These are phyloP conservation scores for Candida sphagnicola DNA, from an alignment of 805 yeast species.

Conservation along the genomic window DNA sequence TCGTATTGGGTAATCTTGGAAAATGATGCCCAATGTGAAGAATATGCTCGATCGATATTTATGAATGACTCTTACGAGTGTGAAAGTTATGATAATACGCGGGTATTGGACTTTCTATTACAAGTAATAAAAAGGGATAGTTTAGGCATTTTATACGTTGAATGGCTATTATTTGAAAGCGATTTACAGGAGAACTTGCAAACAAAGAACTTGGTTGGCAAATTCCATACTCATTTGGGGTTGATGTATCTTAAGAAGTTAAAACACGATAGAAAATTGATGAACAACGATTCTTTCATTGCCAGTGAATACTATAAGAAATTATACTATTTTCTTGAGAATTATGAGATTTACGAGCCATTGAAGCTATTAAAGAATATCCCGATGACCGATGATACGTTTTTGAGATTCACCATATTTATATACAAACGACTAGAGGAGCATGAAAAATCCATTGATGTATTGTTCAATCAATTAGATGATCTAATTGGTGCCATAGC, in stretches of 20 bases:
- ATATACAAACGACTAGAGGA: slow-evolving; percentile 57
- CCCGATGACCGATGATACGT: slow-evolving; percentile 28
- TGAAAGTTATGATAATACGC: slow-evolving; percentile 49
- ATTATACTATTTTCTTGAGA: slow-evolving; percentile 27
- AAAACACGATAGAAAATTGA: slow-evolving; percentile 8
- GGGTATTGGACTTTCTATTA: slow-evolving; percentile 52
- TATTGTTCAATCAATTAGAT: slow-evolving; percentile 53
- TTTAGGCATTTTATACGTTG: slow-evolving; percentile 40
- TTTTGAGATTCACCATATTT: slow-evolving; percentile 47
- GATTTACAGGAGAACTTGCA: slow-evolving; percentile 20
- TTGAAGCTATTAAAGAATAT: slow-evolving; percentile 31
- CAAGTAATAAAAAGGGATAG: slow-evolving; percentile 15
- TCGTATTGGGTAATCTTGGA: slow-evolving; percentile 48
- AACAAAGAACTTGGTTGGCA: slow-evolving; percentile 14
- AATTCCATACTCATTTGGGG: slow-evolving; percentile 32
- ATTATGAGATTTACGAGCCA: slow-evolving; percentile 31
- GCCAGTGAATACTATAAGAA: slow-evolving; percentile 21
- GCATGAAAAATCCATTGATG: slow-evolving; percentile 59
- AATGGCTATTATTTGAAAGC: slow-evolving; percentile 38
- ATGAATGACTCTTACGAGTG: slow-evolving; percentile 61
- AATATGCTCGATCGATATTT: slow-evolving; percentile 39
- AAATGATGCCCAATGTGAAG: slow-evolving; percentile 17
- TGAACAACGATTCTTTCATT: slow-evolving; percentile 8
- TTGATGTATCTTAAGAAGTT: slow-evolving; percentile 28
- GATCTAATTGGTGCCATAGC: slow-evolving; percentile 56